Conservation (phyloP, 306 rosid species). For the Gleditsia sinensis region DNA sequence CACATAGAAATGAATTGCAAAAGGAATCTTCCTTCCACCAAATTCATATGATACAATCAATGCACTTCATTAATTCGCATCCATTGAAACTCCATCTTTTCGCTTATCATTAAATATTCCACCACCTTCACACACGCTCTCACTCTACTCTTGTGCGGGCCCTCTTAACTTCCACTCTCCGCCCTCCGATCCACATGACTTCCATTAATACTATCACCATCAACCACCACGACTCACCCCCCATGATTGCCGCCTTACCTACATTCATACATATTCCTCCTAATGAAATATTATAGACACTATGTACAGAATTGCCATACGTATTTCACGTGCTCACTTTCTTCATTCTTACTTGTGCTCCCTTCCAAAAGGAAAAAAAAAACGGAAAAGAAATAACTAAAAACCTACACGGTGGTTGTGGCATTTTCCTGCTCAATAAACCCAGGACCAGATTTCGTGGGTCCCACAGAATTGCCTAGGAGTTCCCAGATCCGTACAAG, state of each 20-base stretch:
- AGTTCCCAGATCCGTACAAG: conserved; percentile 26
- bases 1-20: not conserved
- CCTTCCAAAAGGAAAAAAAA: too few species aligned
- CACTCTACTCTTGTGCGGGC: too few species aligned
- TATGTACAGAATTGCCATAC: conserved; percentile 48
- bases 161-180: not conserved
- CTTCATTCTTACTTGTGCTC: too few species aligned
- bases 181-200: conserved; percentile 31
- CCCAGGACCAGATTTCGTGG: conserved; percentile 38
- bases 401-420: too few species aligned
- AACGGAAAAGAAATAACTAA: too few species aligned
- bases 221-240: conserved; percentile 12
- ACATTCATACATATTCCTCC: conserved; percentile 12
- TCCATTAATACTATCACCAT: conserved; percentile 12
- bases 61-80: too few species aligned
- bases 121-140: too few species aligned
- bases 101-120: too few species aligned
- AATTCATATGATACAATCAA: not conserved
- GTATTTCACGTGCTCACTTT: conserved; percentile 56
- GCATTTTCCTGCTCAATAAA: not conserved
- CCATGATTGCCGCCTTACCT: conserved; percentile 51
- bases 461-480: not conserved
- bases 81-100: too few species aligned
- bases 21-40: not conserved
- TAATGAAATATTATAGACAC: not conserved